Percentiles rank a stretch among this genome's conserved stretches.
These are phyloP conservation scores for slime mould (Dictyostelium discoideum) DNA, from an alignment of 78 protist species.

Conservation along the genomic window DNA sequence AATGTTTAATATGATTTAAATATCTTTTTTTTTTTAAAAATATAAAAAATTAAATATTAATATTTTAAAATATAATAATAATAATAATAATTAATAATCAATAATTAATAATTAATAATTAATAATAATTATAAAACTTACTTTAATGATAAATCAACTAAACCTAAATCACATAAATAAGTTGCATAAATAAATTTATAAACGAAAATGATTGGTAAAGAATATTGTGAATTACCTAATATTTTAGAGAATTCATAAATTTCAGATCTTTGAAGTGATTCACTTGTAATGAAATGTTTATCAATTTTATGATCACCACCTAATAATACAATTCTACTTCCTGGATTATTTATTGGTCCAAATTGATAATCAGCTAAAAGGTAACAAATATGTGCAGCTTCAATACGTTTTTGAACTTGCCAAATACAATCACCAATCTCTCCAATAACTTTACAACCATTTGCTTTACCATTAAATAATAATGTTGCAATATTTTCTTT, in stretches of 20 bases:
- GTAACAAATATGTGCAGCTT: slow-evolving; percentile 79
- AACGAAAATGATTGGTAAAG: slow-evolving; percentile 53
- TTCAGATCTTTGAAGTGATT: slow-evolving; percentile 72
- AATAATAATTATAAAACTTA: not conserved
- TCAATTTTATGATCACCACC: slow-evolving; percentile 73
- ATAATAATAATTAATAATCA: not conserved
- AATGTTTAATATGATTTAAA: slow-evolving; percentile 26
- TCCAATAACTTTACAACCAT: slow-evolving; percentile 54
- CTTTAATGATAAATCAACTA: slow-evolving; percentile 72
- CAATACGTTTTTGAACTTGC: slow-evolving; percentile 67
- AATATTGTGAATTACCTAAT: slow-evolving; percentile 78
- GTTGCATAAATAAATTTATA: slow-evolving; percentile 78
- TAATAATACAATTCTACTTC: slow-evolving; percentile 67
- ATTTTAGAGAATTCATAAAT: slow-evolving; percentile 69
- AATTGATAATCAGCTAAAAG: slow-evolving; percentile 71
- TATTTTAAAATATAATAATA: not conserved
- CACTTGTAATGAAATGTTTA: slow-evolving; percentile 52
- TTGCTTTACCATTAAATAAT: slow-evolving; percentile 45
- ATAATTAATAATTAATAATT: too few species aligned
- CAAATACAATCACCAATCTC: slow-evolving; percentile 76
- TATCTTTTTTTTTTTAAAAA: slow-evolving; percentile 23
- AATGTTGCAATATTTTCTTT: slow-evolving; percentile 76
- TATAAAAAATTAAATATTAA: not conserved
- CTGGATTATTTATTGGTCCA: slow-evolving; percentile 68
- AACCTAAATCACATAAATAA: slow-evolving; percentile 60